These are phyloP conservation scores for Rosa multiflora DNA, from an alignment of 306 rosid genomes.

Conservation along the genomic window DNA sequence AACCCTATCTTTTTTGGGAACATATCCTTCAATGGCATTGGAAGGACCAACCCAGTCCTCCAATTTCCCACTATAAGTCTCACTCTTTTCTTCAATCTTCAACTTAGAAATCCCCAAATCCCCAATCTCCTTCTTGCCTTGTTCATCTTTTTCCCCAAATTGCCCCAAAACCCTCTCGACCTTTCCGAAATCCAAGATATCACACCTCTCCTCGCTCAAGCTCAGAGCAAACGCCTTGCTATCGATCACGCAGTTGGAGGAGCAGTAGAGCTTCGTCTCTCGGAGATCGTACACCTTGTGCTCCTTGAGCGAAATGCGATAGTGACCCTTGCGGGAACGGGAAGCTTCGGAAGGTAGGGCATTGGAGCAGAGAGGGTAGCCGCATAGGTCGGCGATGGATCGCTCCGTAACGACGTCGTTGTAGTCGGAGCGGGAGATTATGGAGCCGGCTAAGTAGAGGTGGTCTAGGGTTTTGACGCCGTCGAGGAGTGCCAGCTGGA, in stretches of 20 bases:
- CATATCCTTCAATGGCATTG: constrained; percentile 93
- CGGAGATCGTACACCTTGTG: constrained; percentile 78
- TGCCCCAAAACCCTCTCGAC: constrained; percentile 44
- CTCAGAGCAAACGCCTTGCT: constrained; percentile 63
- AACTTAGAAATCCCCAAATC: constrained; percentile 55
- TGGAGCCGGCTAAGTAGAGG: constrained; percentile 72
- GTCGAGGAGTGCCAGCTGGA: constrained; percentile 71
- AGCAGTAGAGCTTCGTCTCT: constrained; percentile 79
- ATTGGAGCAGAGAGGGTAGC: constrained; percentile 57
- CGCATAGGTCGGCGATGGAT: constrained; percentile 57
- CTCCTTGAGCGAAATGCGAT: constrained; percentile 73
- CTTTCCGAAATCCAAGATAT: constrained; percentile 49
- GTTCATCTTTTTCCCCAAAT: constrained; percentile 45
- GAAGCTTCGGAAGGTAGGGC: constrained; percentile 45
- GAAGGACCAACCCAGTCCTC: constrained; percentile 85
- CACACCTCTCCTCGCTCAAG: constrained; percentile 65
- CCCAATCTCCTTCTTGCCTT: constrained; percentile 38
- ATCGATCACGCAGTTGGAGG: constrained; percentile 58
- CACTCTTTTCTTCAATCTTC: constrained; percentile 70
- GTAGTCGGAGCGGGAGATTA: constrained; percentile 77
- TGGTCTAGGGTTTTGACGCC: constrained; percentile 63
- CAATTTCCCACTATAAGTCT: constrained; percentile 40
- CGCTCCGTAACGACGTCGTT: constrained; percentile 87
- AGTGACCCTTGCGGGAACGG: constrained; percentile 61
- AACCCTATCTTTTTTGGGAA: constrained; percentile 50